Evolutionary conservation across 2,329 filamentous ascomycete species (phyloP).

Genomic region (Fusarium newnesense): DNA sequence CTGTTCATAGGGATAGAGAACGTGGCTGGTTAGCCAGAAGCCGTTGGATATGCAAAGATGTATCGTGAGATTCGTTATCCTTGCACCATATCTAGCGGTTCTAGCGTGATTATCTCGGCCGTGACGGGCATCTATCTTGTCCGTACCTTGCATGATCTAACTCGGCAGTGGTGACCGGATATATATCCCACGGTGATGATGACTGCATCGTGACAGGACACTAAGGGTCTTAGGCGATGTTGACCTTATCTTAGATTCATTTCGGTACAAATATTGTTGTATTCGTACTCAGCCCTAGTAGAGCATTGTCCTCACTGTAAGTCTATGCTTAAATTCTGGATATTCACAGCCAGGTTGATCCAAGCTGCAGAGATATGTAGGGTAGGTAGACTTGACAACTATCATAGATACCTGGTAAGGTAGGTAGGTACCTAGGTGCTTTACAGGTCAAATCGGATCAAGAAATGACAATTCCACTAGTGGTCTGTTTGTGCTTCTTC

Average conservation of each 20-base stretch:
- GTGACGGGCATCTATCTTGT: not conserved
- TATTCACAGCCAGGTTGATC: not conserved
- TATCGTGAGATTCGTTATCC: not conserved
- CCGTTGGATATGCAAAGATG: not conserved
- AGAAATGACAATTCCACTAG: not conserved
- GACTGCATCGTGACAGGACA: not conserved
- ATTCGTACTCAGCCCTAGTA: not conserved
- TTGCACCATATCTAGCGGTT: not conserved
- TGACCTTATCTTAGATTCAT: not conserved
- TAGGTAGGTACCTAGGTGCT: not conserved
- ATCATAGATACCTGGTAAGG: not conserved
- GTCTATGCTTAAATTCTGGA: not conserved
- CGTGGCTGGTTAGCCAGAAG: not conserved
- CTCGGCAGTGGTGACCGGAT: not conserved
- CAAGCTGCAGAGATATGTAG: not conserved
- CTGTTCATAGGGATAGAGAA: not conserved
- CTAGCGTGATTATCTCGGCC: not conserved
- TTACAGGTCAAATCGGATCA: not conserved
- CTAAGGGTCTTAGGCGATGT: not conserved
- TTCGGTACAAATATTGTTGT: too few species aligned
- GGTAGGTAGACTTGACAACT: not conserved
- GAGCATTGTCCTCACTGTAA: not conserved
- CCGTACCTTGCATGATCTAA: not conserved
- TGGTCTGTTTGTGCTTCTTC: accelerated
- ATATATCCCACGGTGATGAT: not conserved